A percentile compares a stretch with the other conserved stretches of the same genome.
phyloP scores from a whole-genome alignment of 768 basidiomycete genomes.

The Macrolepiota dolichaula region DNA sequence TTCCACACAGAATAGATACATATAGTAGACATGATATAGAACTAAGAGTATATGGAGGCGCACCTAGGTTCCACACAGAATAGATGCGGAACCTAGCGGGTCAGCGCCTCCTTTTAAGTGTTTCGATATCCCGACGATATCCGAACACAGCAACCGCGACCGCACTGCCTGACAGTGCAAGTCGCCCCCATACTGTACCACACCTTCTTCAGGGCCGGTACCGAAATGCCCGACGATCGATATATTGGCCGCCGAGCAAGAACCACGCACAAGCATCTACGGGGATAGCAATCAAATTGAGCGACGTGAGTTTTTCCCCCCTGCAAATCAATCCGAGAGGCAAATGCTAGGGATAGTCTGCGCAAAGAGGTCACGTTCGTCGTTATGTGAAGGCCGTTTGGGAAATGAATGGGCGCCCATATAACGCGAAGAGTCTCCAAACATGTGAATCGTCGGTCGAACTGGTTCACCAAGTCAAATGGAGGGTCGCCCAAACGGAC shows the following conservation, averaged over 20 bases:
- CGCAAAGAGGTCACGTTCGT: background rate
- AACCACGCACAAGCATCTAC: background rate
- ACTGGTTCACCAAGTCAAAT: background rate
- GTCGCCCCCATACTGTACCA: no score
- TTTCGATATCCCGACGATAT: no score
- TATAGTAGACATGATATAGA: no score
- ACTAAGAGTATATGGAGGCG: no score
- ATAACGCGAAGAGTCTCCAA: background rate
- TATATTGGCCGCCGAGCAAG: background rate
- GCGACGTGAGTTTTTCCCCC: background rate
- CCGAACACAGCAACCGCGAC: no score
- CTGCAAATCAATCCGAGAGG: background rate
- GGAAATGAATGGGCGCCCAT: background rate
- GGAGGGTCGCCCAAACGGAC: background rate
- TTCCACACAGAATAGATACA: no score
- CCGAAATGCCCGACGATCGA: no score
- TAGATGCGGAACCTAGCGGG: no score
- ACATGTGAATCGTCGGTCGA: background rate
- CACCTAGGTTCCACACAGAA: no score
- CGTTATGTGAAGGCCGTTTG: background rate
- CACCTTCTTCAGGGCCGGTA: no score
- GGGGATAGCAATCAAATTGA: background rate
- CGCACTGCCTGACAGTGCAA: no score
- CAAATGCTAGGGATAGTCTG: background rate
- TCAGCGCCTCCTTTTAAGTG: no score